Evolutionary conservation across 371 early-diverging fungal genomes (phyloP), one percentile per base, ranked within the genome.

Genomic region (Apophysomyces trapeziformis): DNA sequence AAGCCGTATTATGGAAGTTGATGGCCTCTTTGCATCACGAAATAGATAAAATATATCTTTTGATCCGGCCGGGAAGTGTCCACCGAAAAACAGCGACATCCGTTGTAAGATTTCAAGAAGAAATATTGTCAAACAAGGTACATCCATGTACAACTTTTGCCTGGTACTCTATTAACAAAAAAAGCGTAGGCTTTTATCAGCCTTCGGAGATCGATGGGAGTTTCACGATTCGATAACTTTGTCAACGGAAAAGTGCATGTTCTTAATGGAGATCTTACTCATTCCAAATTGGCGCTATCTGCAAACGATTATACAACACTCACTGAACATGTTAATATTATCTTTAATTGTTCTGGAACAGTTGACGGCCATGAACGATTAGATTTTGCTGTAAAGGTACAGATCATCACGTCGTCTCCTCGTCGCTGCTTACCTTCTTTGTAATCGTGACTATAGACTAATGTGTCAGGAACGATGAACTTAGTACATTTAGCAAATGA

Each of bases 271-370:
- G 87, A 89, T 44, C 70, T 89, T 2, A 75, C 83, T 0, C 58
- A 77, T 9, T 77, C 79, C 7, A 72, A 67, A 7, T 70, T 89
- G 14, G 89, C 85, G 0, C 68, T 89, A 9, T 74, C 84, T 6
- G 77, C 75, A 8, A 50, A 69, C 3, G 84, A 87, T 68, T 61
- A 77, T 16, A 72, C 69, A 11, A 68, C 77, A 56, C 58, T 89
- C 11, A 73, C 71, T 7, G 76, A 73, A 8, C 67, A 89, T 43
- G 70, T 76, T 1, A 79, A 80, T 46, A 57, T 86, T 11, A 75
- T 89, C 16, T 75, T 85, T 44, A 84, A 89, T 57, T 86, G 89
- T 66, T 87, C 85, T 37, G 89, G 80, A 16, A 80, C 76, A 26
- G 77, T 85, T 18, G 86, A 86, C 60, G 84, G 85, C 46, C 83